Evolutionary conservation across 2,329 filamentous ascomycete genomes (phyloP).

Genomic region (Geoglossum cookeanum): DNA sequence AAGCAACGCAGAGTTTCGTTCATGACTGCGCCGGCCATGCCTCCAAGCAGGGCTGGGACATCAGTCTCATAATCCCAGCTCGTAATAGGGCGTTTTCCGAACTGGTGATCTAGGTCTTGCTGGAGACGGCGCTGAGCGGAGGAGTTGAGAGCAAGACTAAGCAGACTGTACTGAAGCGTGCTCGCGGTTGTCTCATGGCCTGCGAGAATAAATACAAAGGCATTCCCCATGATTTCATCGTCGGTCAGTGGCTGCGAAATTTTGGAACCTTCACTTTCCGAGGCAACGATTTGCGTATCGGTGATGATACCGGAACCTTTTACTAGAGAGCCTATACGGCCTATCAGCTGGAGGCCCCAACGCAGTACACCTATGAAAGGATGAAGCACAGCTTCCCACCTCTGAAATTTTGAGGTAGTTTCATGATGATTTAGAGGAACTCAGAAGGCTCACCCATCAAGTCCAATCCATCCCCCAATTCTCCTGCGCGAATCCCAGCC

Average conservation of each 20-base stretch:
- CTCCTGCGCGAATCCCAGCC: conserved; percentile 22
- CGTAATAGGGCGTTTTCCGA: conserved; percentile 36
- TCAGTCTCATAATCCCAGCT: conserved; percentile 54
- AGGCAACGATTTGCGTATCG: conserved; percentile 18
- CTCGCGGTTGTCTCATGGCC: conserved; percentile 71
- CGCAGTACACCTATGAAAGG: neutral
- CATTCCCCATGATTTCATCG: conserved; percentile 53
- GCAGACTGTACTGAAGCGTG: conserved; percentile 48
- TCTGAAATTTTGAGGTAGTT: neutral
- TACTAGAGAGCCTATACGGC: conserved; percentile 23
- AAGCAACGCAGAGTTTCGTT: conserved; percentile 59
- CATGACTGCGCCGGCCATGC: conserved; percentile 55
- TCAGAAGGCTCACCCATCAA: conserved; percentile 24
- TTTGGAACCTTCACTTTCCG: conserved; percentile 7
- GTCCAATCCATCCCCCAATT: conserved; percentile 29
- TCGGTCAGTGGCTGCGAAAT: conserved; percentile 28
- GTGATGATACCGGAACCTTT: conserved; percentile 27
- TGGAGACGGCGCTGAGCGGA: conserved; percentile 46
- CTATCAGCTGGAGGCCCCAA: neutral
- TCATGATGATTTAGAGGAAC: neutral
- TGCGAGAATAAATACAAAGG: conserved; percentile 43
- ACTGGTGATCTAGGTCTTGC: conserved; percentile 44
- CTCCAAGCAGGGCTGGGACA: conserved; percentile 45
- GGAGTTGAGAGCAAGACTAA: conserved; percentile 48
- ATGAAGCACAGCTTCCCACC: too few relatives aligned